Evolutionary conservation across 331 rosid species (phyloP).

Genomic region (Telfairia occidentalis): DNA sequence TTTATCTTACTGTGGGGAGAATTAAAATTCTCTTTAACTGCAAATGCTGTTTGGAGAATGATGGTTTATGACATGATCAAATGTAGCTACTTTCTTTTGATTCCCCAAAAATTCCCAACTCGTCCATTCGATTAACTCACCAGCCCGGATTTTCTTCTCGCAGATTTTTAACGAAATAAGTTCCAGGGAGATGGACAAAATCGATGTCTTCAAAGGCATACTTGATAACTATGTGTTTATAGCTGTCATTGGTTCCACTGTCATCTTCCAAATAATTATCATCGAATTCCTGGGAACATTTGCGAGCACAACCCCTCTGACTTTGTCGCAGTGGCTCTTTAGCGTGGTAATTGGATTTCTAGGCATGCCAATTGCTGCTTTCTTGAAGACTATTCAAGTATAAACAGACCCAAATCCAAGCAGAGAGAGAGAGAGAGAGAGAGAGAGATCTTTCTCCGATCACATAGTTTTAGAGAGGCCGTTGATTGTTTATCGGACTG

Average conservation of each 20-base stretch:
- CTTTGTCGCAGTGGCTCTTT: slow-evolving; percentile 49
- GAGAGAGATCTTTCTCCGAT: neutral
- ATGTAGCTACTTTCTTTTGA: neutral
- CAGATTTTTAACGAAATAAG: slow-evolving; percentile 88
- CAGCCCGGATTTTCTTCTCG: neutral
- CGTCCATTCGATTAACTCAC: too few species aligned
- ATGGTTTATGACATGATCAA: neutral
- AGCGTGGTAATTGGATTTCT: slow-evolving; percentile 53
- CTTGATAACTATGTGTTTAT: slow-evolving; percentile 64
- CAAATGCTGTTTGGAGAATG: neutral
- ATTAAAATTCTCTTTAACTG: neutral
- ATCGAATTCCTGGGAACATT: slow-evolving; percentile 78
- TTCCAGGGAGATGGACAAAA: slow-evolving; percentile 91
- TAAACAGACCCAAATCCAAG: neutral
- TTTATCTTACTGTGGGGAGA: neutral
- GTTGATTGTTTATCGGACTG: neutral
- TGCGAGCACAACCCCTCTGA: slow-evolving; percentile 78
- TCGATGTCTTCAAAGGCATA: slow-evolving; percentile 69
- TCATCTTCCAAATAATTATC: slow-evolving; percentile 68
- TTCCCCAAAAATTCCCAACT: neutral
- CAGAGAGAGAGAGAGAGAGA: neutral
- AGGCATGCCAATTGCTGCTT: slow-evolving; percentile 88
- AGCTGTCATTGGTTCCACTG: slow-evolving; percentile 45
- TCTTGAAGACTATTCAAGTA: slow-evolving; percentile 56
- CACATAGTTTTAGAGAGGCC: slow-evolving; percentile 3